Evolutionary conservation across 352 stramenopile species (phyloP).

Genomic region (Elongisporangium senticosum): DNA sequence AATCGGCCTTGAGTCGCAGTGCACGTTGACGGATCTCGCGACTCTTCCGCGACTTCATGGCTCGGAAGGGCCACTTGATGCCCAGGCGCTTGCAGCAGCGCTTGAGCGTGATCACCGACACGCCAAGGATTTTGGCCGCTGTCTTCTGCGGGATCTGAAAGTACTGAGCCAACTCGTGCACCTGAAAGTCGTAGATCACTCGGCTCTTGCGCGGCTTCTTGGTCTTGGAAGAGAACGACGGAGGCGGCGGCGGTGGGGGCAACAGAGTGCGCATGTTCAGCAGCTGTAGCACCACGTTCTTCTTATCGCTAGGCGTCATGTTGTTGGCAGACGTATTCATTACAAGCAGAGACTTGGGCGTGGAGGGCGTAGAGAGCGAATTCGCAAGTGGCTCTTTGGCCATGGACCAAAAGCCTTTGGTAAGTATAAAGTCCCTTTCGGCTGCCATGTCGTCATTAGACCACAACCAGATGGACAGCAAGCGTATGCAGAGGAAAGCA

Average conservation of each 20-base stretch:
- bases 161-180: slow-evolving; percentile 25
- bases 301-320: not conserved
- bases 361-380: not conserved
- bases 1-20: not conserved
- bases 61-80: slow-evolving; percentile 8
- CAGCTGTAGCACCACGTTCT: not conserved
- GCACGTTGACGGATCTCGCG: not conserved
- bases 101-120: slow-evolving; percentile 14
- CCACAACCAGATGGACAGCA: not conserved
- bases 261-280: not conserved
- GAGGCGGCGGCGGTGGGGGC: too few relatives aligned
- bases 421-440: not conserved
- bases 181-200: slow-evolving; percentile 33
- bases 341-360: not conserved
- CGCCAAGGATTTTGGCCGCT: slow-evolving; percentile 17
- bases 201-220: slow-evolving; percentile 39
- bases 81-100: slow-evolving; percentile 1
- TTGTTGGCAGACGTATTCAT: not conserved
- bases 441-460: not conserved
- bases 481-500: not conserved
- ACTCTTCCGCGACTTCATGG: slow-evolving; percentile 3
- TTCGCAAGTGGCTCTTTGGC: not conserved
- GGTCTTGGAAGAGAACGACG: not conserved
- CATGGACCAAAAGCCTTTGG: not conserved
- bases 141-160: slow-evolving; percentile 46